Conservation (phyloP, 371 early-diverging fungal genomes). For the Mucor sp. region DNA sequence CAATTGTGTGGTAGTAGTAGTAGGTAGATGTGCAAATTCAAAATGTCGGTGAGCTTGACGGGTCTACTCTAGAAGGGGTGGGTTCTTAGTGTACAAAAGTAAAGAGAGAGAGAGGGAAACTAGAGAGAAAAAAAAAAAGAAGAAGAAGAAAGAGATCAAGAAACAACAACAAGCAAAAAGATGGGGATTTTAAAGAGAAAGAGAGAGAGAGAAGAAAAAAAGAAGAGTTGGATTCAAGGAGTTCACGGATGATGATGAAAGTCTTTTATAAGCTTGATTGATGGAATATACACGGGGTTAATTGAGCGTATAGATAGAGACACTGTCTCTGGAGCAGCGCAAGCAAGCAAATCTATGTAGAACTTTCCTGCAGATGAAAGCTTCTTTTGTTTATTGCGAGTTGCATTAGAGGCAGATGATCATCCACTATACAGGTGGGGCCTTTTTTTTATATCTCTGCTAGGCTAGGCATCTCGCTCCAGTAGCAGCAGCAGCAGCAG, state of each 20-base stretch:
- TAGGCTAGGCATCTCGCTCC: no score
- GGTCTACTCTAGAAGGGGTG: no score
- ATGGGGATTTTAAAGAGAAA: neutral
- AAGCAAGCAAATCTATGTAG: conserved; percentile 15
- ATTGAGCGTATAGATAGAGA: neutral
- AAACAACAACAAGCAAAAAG: neutral
- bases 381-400: conserved; percentile 9
- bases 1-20: neutral
- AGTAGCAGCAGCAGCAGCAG: no score
- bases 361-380: conserved; percentile 30
- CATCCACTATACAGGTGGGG: neutral
- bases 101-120: neutral
- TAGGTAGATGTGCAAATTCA: neutral
- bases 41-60: no score
- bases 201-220: neutral
- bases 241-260: neutral
- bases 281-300: neutral
- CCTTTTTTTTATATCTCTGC: conserved; percentile 1
- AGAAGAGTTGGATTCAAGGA: conserved; percentile 1
- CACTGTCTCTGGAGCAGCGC: neutral
- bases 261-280: neutral
- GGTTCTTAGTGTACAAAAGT: neutral
- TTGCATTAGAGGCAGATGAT: conserved; percentile 25
- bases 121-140: neutral
- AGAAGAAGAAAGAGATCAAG: conserved; percentile 4